Evolutionary conservation across 1,284 basidiomycete species (phyloP).

Genomic region (Tilletia indica): DNA sequence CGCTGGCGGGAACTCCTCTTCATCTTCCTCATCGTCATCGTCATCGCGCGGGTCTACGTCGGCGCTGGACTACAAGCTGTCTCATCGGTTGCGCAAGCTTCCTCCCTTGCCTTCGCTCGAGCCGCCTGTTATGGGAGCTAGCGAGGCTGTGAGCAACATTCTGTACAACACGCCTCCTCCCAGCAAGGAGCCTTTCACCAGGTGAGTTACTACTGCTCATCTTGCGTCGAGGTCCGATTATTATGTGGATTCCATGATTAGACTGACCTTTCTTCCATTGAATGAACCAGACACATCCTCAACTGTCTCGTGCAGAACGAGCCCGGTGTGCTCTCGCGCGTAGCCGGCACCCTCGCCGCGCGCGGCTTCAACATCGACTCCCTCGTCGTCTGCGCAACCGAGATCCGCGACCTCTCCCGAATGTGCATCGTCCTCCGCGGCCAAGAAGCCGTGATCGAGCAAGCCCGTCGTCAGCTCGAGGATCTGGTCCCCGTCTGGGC

Average conservation of each 20-base stretch:
- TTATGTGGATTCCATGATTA: constrained; percentile 30
- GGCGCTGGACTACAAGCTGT: constrained; percentile 86
- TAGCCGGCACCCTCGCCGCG: constrained; percentile 94
- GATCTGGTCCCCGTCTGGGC: constrained; percentile 54
- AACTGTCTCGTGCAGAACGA: constrained; percentile 99
- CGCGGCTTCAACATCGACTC: constrained; percentile 98
- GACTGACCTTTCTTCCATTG: constrained; percentile 38
- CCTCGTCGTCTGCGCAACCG: constrained; percentile 95
- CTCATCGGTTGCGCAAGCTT: constrained; percentile 60
- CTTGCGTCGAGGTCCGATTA: neutral
- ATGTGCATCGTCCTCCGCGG: constrained; percentile 98
- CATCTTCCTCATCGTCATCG: neutral
- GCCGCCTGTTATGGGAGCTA: constrained; percentile 50
- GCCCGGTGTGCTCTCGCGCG: constrained; percentile 90
- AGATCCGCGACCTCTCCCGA: constrained; percentile 91
- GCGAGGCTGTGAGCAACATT: constrained; percentile 56
- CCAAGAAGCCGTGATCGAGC: constrained; percentile 96
- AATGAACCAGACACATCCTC: constrained; percentile 73
- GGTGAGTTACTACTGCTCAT: constrained; percentile 47
- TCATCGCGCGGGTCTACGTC: constrained; percentile 43
- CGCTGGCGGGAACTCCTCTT: constrained; percentile 3
- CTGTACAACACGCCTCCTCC: constrained; percentile 82
- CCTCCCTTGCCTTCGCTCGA: constrained; percentile 54
- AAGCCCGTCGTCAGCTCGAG: constrained; percentile 61
- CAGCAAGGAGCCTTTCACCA: constrained; percentile 82